phyloP scores from a whole-genome alignment of 306 rosid species.

The Quercus mongolica region DNA sequence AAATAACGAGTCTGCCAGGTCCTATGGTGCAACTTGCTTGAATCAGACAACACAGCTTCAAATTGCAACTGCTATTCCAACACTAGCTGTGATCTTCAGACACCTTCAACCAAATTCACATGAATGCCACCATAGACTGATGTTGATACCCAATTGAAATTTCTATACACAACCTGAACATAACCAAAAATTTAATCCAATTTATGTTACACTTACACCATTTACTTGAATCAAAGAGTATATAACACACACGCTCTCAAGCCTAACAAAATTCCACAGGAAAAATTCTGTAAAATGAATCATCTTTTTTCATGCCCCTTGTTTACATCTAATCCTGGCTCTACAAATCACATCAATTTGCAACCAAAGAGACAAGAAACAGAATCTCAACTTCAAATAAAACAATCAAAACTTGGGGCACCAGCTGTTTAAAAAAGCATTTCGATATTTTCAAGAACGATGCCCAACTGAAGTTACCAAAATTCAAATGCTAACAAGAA shows the following conservation, averaged over 20 bases:
- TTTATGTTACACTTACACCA: slow-evolving; percentile 12
- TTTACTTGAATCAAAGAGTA: slow-evolving; percentile 5
- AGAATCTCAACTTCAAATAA: neutral
- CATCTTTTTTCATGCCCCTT: slow-evolving; percentile 18
- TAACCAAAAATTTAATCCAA: slow-evolving; percentile 27
- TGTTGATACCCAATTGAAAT: slow-evolving; percentile 7
- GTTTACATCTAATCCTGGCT: slow-evolving; percentile 45
- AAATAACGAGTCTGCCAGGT: slow-evolving; percentile 16
- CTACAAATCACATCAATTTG: slow-evolving; percentile 22
- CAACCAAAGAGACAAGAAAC: slow-evolving; percentile 2
- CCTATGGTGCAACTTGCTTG: slow-evolving; percentile 14
- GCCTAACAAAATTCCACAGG: slow-evolving; percentile 1
- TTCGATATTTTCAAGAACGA: neutral
- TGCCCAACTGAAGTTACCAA: neutral
- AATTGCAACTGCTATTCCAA: slow-evolving; percentile 19
- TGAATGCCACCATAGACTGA: slow-evolving; percentile 22
- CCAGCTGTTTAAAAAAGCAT: neutral
- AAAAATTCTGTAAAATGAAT: slow-evolving; percentile 17
- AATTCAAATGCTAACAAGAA: slow-evolving; percentile 18
- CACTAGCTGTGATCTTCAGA: slow-evolving; percentile 29
- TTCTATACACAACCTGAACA: slow-evolving; percentile 16
- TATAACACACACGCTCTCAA: neutral
- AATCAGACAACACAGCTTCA: slow-evolving; percentile 18
- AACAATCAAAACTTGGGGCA: neutral
- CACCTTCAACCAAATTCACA: slow-evolving; percentile 31